A percentile compares a stretch with the other conserved stretches of the same genome.
Conservation (phyloP, 257 asterid species). For the Nemophila menziesii region DNA sequence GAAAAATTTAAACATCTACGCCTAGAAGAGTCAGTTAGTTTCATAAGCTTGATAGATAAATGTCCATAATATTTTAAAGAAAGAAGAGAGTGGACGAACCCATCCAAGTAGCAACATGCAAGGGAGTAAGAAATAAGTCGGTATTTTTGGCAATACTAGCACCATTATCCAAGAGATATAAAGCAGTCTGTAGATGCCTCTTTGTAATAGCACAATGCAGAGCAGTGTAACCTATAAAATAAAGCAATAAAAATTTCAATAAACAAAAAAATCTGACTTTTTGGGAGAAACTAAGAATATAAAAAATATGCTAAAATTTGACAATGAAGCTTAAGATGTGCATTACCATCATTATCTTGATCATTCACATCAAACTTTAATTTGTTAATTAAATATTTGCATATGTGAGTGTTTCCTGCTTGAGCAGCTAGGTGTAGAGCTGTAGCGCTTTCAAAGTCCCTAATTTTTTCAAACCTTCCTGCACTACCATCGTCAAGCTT, state of each 20-base stretch:
- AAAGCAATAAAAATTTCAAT: too few relatives aligned
- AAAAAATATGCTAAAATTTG: too few relatives aligned
- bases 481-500: conserved; percentile 1
- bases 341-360: not conserved
- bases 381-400: conserved; percentile 10
- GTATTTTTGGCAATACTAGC: not conserved
- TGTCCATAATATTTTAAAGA: too few relatives aligned
- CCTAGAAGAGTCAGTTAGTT: too few relatives aligned
- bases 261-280: too few relatives aligned
- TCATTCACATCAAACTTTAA: conserved; percentile 12
- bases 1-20: too few relatives aligned
- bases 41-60: too few relatives aligned
- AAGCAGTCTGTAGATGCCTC: conserved; percentile 2
- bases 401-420: conserved; percentile 7
- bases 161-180: too few relatives aligned
- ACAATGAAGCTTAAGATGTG: too few relatives aligned
- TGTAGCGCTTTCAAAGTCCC: not conserved
- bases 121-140: conserved; percentile 1
- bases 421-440: conserved; percentile 21
- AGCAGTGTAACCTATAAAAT: conserved; percentile 18
- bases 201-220: conserved; percentile 9
- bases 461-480: not conserved
- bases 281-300: too few relatives aligned
- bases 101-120: conserved; percentile 13
- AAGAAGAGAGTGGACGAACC: conserved; percentile 7